Evolutionary conservation across 306 rosid species (phyloP).

Genomic region (Hylodesmum podocarpum): DNA sequence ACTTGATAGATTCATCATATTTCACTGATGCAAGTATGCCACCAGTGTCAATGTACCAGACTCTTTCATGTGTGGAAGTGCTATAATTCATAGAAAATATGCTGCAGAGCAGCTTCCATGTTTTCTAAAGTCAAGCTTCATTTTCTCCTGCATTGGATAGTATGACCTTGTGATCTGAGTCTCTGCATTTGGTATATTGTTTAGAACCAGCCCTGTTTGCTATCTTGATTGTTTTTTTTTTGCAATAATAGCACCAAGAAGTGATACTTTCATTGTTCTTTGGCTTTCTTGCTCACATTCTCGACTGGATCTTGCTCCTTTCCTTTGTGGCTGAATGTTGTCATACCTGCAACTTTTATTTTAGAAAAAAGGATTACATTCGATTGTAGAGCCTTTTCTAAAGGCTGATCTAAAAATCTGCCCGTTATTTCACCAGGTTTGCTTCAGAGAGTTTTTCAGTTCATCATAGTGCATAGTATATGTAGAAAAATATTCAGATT

Average conservation of each 20-base stretch:
- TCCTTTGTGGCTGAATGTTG: background rate
- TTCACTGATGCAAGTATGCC: background rate
- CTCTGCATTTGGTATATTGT: background rate
- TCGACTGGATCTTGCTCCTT: background rate
- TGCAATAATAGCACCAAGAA: background rate
- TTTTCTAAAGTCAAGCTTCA: background rate
- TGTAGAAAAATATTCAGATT: background rate
- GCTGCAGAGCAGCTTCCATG: background rate
- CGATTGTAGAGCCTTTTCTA: background rate
- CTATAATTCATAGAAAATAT: background rate
- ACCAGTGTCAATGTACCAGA: background rate
- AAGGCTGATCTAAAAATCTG: background rate
- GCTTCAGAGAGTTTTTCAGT: background rate
- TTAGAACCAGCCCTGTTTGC: background rate
- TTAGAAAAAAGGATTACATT: background rate
- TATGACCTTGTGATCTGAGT: background rate
- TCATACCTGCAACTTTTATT: background rate
- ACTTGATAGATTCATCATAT: background rate
- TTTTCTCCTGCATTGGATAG: constrained; percentile 5
- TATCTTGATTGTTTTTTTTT: background rate
- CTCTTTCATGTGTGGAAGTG: background rate
- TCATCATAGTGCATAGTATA: background rate
- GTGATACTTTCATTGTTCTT: background rate
- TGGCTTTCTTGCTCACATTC: background rate
- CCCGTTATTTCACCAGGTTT: background rate